A percentile compares a stretch with the other conserved stretches of the same genome.
Evolutionary conservation across 768 basidiomycete genomes (phyloP).

Genomic region (Collybia sp.): DNA sequence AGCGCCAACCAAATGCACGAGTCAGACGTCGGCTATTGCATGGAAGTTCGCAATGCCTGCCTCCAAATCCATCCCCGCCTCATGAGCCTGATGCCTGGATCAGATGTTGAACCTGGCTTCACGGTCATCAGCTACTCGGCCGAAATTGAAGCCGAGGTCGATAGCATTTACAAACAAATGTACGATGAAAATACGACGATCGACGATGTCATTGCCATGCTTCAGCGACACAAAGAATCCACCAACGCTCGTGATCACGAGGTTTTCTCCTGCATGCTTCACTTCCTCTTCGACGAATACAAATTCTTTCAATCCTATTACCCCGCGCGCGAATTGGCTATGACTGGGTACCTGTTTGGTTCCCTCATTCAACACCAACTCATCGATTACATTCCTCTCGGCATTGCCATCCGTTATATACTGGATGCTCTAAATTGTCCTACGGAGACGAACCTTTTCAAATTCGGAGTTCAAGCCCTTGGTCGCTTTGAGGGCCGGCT

Average conservation of each 20-base stretch:
- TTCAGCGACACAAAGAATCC: slow-evolving; percentile 83
- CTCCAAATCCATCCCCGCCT: slow-evolving; percentile 94
- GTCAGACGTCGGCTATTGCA: slow-evolving; percentile 79
- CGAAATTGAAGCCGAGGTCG: slow-evolving; percentile 91
- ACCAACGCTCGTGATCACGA: slow-evolving; percentile 85
- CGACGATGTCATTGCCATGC: slow-evolving; percentile 87
- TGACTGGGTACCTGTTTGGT: slow-evolving; percentile 96
- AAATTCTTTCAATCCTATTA: slow-evolving; percentile 98
- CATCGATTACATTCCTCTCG: slow-evolving; percentile 90
- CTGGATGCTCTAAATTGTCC: slow-evolving; percentile 90
- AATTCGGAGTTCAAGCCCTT: slow-evolving; percentile 91
- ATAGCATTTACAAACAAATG: slow-evolving; percentile 96
- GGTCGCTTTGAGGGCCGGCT: slow-evolving; percentile 83
- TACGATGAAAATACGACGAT: slow-evolving; percentile 93
- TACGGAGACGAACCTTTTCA: slow-evolving; percentile 90
- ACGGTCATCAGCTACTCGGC: slow-evolving; percentile 81
- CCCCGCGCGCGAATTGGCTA: slow-evolving; percentile 87
- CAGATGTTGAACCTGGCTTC: slow-evolving; percentile 89
- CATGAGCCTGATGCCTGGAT: slow-evolving; percentile 86
- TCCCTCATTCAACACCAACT: slow-evolving; percentile 92
- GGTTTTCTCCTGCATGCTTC: slow-evolving; percentile 98
- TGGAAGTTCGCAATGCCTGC: slow-evolving; percentile 89
- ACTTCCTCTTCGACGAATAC: slow-evolving; percentile 99
- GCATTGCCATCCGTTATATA: slow-evolving; percentile 95
- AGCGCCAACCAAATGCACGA: slow-evolving; percentile 74